Evolutionary conservation across 2,329 filamentous ascomycete species (phyloP), one percentile per base, ranked within the genome.

Genomic region (Pyrenochaeta sp.): DNA sequence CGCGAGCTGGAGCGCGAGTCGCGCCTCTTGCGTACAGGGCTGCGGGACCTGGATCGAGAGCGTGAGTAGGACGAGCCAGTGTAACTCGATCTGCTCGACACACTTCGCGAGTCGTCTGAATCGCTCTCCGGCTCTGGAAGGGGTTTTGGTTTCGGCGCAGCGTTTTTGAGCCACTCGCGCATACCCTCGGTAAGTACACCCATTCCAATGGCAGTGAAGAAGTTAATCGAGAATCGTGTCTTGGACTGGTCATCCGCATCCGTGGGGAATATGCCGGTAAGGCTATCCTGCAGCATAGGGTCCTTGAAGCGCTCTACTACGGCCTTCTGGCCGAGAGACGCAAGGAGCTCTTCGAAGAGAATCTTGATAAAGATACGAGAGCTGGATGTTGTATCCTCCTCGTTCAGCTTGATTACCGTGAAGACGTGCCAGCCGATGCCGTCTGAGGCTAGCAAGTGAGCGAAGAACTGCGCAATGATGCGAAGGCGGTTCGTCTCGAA

Each of bases 291-390:
- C 39, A 98, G 83, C 49, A 88, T 85, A 2, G 73, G 72, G 43
- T 95, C 91, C 67, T 96, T 93, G 79, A 97, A 85, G 19, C 91
- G 87, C 45, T 88, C 86, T 67, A 90, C 88, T 51, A 99, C 80
- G 71, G 90, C 91, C 46, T 88, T 84, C 84, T 97, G 88, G 56
- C 95, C 94, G 58, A 97, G 85, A 59, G 92, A 91, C 78, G 97
- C 92, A 4, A 89, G 86, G 25, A 98, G 86, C 72, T 97, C 93
- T 77, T 98, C 93, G 75, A 99, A 96, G 12, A 99, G 81, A 56
- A 98, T 98, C 82, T 97, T 98, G 83, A 99, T 91, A 75, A 98
- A 99, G 77, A 99, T 98, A 82, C 95, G 92, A 67, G 92, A 96
- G 62, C 92, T 95, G 1, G 93, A 94, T 0, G 94, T 99, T 0